Evolutionary conservation across 345 rosid genomes (phyloP).

Genomic region (Geranium rotundifolium): DNA sequence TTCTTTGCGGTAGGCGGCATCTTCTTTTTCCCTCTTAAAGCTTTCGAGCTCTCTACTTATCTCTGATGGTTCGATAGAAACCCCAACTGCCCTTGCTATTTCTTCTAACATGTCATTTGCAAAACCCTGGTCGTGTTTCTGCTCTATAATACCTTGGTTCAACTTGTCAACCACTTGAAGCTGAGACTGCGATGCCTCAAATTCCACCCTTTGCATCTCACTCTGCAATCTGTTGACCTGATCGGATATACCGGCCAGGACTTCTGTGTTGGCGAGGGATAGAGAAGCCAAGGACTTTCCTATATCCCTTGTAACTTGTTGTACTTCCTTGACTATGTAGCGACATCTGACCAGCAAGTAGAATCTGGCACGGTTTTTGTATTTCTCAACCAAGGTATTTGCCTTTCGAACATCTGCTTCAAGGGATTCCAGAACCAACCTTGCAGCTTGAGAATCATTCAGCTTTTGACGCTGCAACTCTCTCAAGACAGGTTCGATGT

Average conservation of each 20-base stretch:
- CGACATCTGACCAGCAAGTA: slow-evolving; percentile 48
- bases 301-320: slow-evolving; percentile 52
- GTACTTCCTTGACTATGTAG: slow-evolving; percentile 45
- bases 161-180: slow-evolving; percentile 45
- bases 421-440: slow-evolving; percentile 39
- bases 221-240: slow-evolving; percentile 47
- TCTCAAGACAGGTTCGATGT: slow-evolving; percentile 50
- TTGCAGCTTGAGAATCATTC: slow-evolving; percentile 48
- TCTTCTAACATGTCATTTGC: slow-evolving; percentile 57
- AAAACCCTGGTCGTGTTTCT: slow-evolving; percentile 50
- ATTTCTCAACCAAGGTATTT: slow-evolving; percentile 44
- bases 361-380: slow-evolving; percentile 44
- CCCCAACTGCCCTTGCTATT: slow-evolving; percentile 58
- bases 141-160: slow-evolving; percentile 44
- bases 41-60: slow-evolving; percentile 56
- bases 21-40: slow-evolving; percentile 53
- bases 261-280: slow-evolving; percentile 43
- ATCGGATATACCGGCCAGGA: slow-evolving; percentile 42
- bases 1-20: slow-evolving; percentile 48
- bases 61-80: slow-evolving; percentile 56
- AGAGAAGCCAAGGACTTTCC: slow-evolving; percentile 51
- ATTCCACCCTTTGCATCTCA: slow-evolving; percentile 63
- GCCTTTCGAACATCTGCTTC: slow-evolving; percentile 59
- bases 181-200: slow-evolving; percentile 45
- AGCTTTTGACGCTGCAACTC: slow-evolving; percentile 43